These are phyloP conservation scores for Cercospora zeina DNA, from an alignment of 2,329 filamentous ascomycete genomes.

Conservation along the genomic window DNA sequence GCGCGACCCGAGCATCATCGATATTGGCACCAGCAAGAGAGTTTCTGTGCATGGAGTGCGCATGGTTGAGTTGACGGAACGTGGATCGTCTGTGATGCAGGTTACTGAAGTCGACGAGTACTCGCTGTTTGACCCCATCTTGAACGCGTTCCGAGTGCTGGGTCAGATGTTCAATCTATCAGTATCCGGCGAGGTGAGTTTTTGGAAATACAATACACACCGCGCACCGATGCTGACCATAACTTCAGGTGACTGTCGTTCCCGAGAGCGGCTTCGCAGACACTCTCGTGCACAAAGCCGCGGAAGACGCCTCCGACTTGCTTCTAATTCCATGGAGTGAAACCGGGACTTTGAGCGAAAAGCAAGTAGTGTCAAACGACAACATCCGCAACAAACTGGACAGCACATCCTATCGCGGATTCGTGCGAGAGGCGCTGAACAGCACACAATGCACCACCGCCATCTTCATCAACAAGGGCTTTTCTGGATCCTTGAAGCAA, in stretches of 20 bases:
- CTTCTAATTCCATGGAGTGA: constrained; percentile 90
- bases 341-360: constrained; percentile 71
- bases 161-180: constrained; percentile 80
- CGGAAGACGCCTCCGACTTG: constrained; percentile 59
- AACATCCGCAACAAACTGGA: constrained; percentile 62
- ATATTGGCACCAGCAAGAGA: constrained; percentile 13
- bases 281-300: constrained; percentile 66
- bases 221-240: background rate
- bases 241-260: constrained; percentile 62
- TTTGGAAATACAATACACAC: too few species aligned
- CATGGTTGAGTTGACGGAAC: constrained; percentile 82
- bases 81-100: constrained; percentile 93
- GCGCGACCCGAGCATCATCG: constrained; percentile 7
- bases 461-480: constrained; percentile 74
- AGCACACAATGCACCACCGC: constrained; percentile 67
- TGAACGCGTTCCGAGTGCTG: constrained; percentile 88
- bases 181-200: constrained; percentile 65
- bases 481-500: constrained; percentile 52
- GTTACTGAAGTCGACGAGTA: constrained; percentile 78
- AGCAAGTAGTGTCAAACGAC: constrained; percentile 52
- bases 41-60: constrained; percentile 72
- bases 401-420: constrained; percentile 66
- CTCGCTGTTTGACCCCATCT: constrained; percentile 69
- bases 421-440: constrained; percentile 68
- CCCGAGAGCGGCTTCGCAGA: constrained; percentile 77